Conservation (phyloP, 139 green algal genomes). For the Asterochloris erici region DNA sequence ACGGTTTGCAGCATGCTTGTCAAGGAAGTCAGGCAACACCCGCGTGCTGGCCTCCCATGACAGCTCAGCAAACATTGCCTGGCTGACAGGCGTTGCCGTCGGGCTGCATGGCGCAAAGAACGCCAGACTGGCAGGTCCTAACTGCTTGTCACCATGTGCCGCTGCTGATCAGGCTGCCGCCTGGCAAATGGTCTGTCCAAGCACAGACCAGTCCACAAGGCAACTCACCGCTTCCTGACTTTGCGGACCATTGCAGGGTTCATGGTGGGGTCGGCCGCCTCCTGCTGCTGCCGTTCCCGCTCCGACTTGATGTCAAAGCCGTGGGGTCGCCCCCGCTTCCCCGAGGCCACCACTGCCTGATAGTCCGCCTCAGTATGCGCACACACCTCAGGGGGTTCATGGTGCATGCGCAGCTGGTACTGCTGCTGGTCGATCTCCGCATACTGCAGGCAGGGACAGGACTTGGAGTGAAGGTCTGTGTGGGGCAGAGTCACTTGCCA, state of each 20-base stretch:
- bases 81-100: too few relatives aligned
- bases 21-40: too few relatives aligned
- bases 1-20: too few relatives aligned
- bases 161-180: too few relatives aligned
- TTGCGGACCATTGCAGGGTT: constrained; percentile 22
- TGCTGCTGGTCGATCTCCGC: constrained; percentile 56
- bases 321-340: constrained; percentile 24
- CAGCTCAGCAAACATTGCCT: too few relatives aligned
- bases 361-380: constrained; percentile 45
- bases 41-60: too few relatives aligned
- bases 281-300: background rate
- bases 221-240: constrained; percentile 38
- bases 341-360: constrained; percentile 25
- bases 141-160: background rate
- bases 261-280: background rate
- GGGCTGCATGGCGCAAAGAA: too few relatives aligned
- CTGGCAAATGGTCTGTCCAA: background rate
- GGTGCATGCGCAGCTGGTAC: constrained; percentile 52
- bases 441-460: constrained; percentile 33
- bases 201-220: background rate
- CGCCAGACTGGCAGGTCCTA: background rate
- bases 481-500: too few relatives aligned
- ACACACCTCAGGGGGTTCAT: constrained; percentile 34
- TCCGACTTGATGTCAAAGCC: constrained; percentile 17
- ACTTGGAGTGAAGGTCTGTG: too few relatives aligned